Conservation (phyloP, 768 basidiomycete species). For the Porphyrellus cyaneotinctus region DNA sequence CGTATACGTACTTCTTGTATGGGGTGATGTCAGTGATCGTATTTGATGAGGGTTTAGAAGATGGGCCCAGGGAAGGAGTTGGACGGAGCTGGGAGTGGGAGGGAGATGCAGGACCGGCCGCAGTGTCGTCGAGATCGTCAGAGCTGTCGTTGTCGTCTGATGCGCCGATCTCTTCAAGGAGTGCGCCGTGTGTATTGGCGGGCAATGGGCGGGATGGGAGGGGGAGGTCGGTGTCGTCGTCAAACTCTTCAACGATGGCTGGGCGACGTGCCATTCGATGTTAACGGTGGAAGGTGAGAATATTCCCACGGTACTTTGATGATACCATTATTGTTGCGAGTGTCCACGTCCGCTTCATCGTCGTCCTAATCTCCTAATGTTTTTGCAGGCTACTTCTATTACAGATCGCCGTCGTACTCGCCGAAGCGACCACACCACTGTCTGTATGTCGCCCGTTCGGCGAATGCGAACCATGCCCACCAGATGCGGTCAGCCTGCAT, state of each 20-base stretch:
- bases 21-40: constrained; percentile 71
- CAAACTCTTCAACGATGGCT: constrained; percentile 74
- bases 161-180: constrained; percentile 67
- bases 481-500: constrained; percentile 47
- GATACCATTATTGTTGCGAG: constrained; percentile 14
- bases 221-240: constrained; percentile 92
- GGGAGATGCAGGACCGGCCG: constrained; percentile 56
- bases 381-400: constrained; percentile 13
- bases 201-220: constrained; percentile 65
- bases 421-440: constrained; percentile 6
- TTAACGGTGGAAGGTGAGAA: constrained; percentile 1
- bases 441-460: constrained; percentile 52
- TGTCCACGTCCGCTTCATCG: not conserved
- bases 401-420: constrained; percentile 7
- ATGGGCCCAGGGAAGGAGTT: constrained; percentile 11
- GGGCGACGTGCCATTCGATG: constrained; percentile 63
- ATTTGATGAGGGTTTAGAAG: constrained; percentile 30
- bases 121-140: constrained; percentile 30
- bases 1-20: constrained; percentile 66
- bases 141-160: constrained; percentile 48
- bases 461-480: constrained; percentile 59
- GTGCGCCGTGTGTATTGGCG: constrained; percentile 64
- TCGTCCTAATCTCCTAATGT: not conserved
- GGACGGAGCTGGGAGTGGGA: constrained; percentile 29
- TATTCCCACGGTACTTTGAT: constrained; percentile 27